Evolutionary conservation across 306 rosid species (phyloP).

Genomic region (Cucumis hystrix): DNA sequence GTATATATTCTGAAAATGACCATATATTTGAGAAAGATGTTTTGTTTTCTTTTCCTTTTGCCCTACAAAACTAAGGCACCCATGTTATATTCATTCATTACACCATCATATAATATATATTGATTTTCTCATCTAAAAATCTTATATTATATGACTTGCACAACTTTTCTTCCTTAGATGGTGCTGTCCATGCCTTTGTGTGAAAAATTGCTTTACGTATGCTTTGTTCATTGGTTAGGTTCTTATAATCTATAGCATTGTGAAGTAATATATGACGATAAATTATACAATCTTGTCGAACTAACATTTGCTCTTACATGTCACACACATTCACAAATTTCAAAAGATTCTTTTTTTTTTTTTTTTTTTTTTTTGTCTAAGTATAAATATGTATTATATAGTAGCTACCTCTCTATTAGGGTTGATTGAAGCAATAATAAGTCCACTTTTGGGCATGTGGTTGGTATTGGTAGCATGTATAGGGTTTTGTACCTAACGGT

Average conservation of each 20-base stretch:
- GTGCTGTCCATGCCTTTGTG: background rate
- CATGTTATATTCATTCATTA: background rate
- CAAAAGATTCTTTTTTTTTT: too few relatives aligned
- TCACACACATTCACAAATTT: too few relatives aligned
- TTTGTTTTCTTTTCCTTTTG: background rate
- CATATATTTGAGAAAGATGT: background rate
- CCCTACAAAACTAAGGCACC: background rate
- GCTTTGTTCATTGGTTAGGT: background rate
- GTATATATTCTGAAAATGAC: background rate
- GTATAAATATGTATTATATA: too few relatives aligned
- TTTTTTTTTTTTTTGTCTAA: too few relatives aligned
- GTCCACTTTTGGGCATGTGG: too few relatives aligned
- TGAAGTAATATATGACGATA: background rate
- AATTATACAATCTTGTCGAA: too few relatives aligned
- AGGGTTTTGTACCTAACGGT: too few relatives aligned
- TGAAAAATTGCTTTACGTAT: background rate
- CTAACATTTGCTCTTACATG: too few relatives aligned
- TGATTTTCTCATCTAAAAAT: background rate
- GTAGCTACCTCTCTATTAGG: too few relatives aligned
- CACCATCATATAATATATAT: background rate
- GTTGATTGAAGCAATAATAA: too few relatives aligned
- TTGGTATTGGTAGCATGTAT: too few relatives aligned
- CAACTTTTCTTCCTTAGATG: background rate
- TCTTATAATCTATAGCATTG: background rate
- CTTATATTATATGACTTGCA: background rate